Evolutionary conservation across 73 alveolate species (phyloP).

Genomic region (Tetrahymena malaccensis): DNA sequence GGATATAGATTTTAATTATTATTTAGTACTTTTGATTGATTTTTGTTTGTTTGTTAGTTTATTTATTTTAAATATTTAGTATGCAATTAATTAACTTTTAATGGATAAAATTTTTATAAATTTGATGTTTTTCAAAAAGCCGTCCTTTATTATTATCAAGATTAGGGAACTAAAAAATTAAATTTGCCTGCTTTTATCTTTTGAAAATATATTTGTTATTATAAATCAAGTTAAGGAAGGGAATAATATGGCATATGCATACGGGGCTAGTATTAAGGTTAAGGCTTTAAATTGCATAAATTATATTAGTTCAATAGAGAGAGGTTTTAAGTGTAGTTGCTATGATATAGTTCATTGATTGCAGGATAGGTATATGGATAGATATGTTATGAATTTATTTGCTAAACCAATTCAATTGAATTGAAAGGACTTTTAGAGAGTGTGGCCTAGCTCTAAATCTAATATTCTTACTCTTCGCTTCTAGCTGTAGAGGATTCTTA

Average conservation of each 20-base stretch:
- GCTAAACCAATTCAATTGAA: background rate
- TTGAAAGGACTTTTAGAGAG: background rate
- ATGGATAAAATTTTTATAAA: background rate
- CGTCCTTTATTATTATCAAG: background rate
- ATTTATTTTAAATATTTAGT: background rate
- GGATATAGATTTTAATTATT: no score
- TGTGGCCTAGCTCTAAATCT: background rate
- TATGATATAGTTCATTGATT: background rate
- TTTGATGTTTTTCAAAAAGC: background rate
- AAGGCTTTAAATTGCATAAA: no score
- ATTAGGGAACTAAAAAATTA: background rate
- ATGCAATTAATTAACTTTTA: background rate
- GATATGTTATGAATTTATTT: background rate
- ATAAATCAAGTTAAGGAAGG: background rate
- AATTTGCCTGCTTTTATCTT: background rate
- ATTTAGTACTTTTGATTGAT: no score
- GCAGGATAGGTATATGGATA: background rate
- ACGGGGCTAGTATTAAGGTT: background rate
- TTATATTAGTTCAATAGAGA: background rate
- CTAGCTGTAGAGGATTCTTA: background rate
- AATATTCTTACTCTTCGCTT: background rate
- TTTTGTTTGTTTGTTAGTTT: no score
- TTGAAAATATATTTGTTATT: no score
- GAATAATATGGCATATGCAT: background rate
- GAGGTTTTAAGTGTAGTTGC: background rate